These are phyloP conservation scores for Phlebopus sp. DNA, from an alignment of 1,284 basidiomycete genomes.

Conservation along the genomic window DNA sequence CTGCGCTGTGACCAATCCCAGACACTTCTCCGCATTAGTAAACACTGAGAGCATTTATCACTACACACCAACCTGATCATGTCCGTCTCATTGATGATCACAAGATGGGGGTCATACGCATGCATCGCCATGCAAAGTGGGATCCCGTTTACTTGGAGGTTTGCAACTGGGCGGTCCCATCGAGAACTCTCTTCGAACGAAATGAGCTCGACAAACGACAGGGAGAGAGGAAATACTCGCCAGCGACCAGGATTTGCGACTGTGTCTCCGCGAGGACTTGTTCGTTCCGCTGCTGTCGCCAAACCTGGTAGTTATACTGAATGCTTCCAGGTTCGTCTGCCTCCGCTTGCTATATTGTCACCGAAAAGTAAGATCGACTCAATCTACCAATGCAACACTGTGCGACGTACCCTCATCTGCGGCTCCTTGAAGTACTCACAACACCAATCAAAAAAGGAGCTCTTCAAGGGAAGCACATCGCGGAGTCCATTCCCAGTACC, in stretches of 20 bases:
- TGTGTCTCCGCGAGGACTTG: constrained; percentile 71
- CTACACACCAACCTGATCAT: constrained; percentile 70
- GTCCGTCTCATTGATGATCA: constrained; percentile 84
- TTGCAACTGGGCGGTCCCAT: constrained; percentile 83
- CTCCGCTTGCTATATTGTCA: constrained; percentile 72
- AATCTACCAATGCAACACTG: constrained; percentile 7
- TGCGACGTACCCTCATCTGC: constrained; percentile 83
- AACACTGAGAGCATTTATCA: neutral
- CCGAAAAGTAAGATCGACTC: constrained; percentile 9
- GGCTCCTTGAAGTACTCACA: constrained; percentile 98
- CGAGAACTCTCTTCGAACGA: constrained; percentile 44
- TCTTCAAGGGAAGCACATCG: constrained; percentile 84
- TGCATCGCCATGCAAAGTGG: constrained; percentile 87
- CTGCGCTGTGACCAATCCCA: constrained; percentile 92
- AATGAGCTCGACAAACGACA: constrained; percentile 3
- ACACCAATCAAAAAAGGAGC: constrained; percentile 94
- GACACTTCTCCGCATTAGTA: constrained; percentile 50
- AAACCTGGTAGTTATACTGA: constrained; percentile 94
- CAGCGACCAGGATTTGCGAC: constrained; percentile 67
- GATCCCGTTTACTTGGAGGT: constrained; percentile 66
- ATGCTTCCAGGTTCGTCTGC: constrained; percentile 93
- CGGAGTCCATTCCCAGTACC: constrained; percentile 71
- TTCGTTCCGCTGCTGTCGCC: constrained; percentile 92
- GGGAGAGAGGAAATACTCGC: constrained; percentile 45
- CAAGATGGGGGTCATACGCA: constrained; percentile 87